These are phyloP conservation scores for Cymbomonas tetramitiformis DNA, from an alignment of 139 green algal species.

Conservation along the genomic window DNA sequence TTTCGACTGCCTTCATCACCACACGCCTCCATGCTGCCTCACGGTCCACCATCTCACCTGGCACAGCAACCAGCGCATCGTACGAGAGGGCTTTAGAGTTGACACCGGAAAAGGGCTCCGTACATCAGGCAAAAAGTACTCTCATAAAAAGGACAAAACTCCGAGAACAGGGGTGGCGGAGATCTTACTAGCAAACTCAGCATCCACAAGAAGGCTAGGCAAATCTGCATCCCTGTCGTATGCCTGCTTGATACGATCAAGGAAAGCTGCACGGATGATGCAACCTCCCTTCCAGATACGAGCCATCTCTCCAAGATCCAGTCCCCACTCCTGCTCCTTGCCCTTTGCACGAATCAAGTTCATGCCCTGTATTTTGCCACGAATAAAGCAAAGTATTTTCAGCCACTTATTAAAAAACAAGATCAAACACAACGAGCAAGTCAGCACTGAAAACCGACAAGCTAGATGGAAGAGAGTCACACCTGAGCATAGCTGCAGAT, in stretches of 20 bases:
- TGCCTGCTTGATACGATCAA: constrained; percentile 85
- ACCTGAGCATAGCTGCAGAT: constrained; percentile 84
- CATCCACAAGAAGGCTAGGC: constrained; percentile 73
- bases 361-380: too few species aligned
- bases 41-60: constrained; percentile 51
- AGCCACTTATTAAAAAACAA: too few species aligned
- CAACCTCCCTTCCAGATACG: constrained; percentile 96
- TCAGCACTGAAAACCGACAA: too few species aligned
- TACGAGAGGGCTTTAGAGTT: too few species aligned
- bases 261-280: constrained; percentile 93
- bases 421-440: too few species aligned
- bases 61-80: too few species aligned
- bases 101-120: too few species aligned
- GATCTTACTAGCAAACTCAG: constrained; percentile 65
- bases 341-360: constrained; percentile 96
- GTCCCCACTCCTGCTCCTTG: constrained; percentile 68
- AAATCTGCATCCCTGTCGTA: constrained; percentile 69
- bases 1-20: constrained; percentile 38
- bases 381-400: too few species aligned
- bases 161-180: too few species aligned
- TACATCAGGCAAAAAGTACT: too few species aligned
- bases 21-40: constrained; percentile 75
- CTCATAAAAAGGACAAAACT: too few species aligned
- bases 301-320: constrained; percentile 77
- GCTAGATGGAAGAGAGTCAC: too few species aligned